Base-by-base conservation (phyloP, 352 stramenopile species). In the Pythium sp. region DNA sequence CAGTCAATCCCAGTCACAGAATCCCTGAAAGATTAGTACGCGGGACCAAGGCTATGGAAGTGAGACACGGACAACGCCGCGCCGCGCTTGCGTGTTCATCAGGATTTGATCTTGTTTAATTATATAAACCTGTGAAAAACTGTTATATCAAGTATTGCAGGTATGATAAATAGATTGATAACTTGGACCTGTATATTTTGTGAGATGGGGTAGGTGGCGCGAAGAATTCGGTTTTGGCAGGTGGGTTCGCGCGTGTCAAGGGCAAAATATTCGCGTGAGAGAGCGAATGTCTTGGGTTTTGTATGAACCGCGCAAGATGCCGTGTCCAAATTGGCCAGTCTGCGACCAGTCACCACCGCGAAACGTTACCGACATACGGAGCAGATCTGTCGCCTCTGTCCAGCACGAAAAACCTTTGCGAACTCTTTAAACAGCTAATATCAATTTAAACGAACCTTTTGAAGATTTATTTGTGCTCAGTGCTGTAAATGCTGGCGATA, bases 21-120 rank as follows among this genome's bases (percentile, higher is more conserved):
- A 70, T 56, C 63, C 72, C 14, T 32, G 46, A 32, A 34, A 24
- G 0, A 32, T 36, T 74, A 78, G 75, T 82, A 72, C 57, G 71
- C 75, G 75, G 71, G 75, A 77, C 34, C 57, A 24, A 5, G 22
- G 38, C 34, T 20, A 24, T 14, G 20, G 26, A 20, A 61, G 38
- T 36, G 49, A 55, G 62, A 54, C 32, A 67, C 24, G 30, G 61
- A 58, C 32, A 67, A 26, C 38, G 58, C 22, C 22, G 22, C 28
- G 41, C 59, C 59, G 9, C 12, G n/a, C 59, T 65, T 65, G 41
- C 59, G 59, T 65, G 59, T 65, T 65, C 41, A 49, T 22, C 12
- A 65, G 26, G 59, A 65, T 65, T 65, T 65, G 59, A 67, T 6
- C 62, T 20, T 55, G 22, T n/a, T 5, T 11, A 5, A 62, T 2